Base-by-base conservation (phyloP, 2,329 filamentous ascomycete genomes). In the Fusarium albidum region DNA sequence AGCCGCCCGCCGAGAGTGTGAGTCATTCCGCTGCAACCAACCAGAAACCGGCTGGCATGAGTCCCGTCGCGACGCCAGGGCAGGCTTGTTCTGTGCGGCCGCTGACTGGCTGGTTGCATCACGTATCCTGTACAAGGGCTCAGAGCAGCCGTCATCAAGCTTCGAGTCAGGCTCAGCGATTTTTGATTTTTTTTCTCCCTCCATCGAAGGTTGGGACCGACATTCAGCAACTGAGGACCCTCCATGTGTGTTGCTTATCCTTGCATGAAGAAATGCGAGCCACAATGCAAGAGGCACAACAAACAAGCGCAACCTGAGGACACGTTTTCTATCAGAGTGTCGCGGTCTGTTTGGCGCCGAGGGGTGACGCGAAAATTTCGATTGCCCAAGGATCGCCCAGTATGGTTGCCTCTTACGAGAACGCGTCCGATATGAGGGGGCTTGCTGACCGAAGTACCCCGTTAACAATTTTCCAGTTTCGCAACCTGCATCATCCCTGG, bases 391-490 rank as follows among this genome's bases (percentile, higher is more conserved):
- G 66, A 67, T 72, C 68, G 55, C 41, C 66, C 55, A 65, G 65
- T 68, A 59, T 34, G 35, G 55, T 51, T 68, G 65, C 71, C 60
- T 66, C 49, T 60, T 65, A 60, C 57, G 59, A 61, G 48, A 59
- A 59, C 51, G 59, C 64, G 63, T 57, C 57, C 58, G 58, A 61
- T 60, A 40, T 49, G 37, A 42, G 54, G 52, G 45, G 43, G 51
- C 40, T 37, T 52, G 45, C 60, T 55, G 33, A 34, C 49, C 46
- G 46, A 75, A 63, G 73, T 75, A 75, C 63, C 68, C 37, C 72
- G 55, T 64, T 75, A 75, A 75, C 73, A 75, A 74, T 74, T 73
- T 67, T 40, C 44, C 45, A 33, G 42, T 56, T 39, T 31, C 26
- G 34, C 15, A 26, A 63, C 62, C 49, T 34, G 21, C 14, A 21